A percentile compares a stretch with the other conserved stretches of the same genome.
Conservation (phyloP, 73 alveolate species). For the Paramecium bursaria region DNA sequence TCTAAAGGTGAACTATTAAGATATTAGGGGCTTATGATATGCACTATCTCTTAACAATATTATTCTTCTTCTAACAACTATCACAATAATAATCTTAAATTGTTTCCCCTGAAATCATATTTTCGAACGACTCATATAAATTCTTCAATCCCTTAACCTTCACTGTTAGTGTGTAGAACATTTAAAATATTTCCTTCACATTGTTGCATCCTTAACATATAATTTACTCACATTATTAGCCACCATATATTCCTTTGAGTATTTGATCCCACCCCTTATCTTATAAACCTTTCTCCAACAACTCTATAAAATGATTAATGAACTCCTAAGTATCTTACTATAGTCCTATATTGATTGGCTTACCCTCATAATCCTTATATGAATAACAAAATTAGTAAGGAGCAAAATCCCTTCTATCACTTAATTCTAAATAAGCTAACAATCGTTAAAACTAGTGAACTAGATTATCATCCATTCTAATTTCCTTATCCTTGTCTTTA, state of each 20-base stretch:
- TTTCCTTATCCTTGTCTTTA: conserved; percentile 62
- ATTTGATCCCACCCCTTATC: conserved; percentile 88
- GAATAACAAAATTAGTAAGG: conserved; percentile 93
- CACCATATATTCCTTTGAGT: conserved; percentile 92
- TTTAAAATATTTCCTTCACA: conserved; percentile 86
- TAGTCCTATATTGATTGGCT: conserved; percentile 91
- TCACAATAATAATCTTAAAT: conserved; percentile 95
- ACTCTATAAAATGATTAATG: conserved; percentile 91
- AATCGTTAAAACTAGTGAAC: conserved; percentile 92
- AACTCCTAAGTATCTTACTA: conserved; percentile 98
- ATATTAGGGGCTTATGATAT: conserved; percentile 93
- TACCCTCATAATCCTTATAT: conserved; percentile 95
- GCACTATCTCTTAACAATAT: conserved; percentile 86
- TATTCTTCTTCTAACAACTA: conserved; percentile 91
- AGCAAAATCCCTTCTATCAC: conserved; percentile 92
- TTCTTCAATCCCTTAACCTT: conserved; percentile 93
- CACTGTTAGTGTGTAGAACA: conserved; percentile 88
- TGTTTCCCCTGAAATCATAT: conserved; percentile 86
- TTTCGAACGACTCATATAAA: conserved; percentile 88
- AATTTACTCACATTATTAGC: conserved; percentile 89
- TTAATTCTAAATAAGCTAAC: conserved; percentile 91
- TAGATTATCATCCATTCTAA: conserved; percentile 90
- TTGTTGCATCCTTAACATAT: conserved; percentile 89
- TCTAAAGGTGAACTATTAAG: conserved; percentile 91
- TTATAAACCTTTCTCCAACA: conserved; percentile 90